phyloP scores from a whole-genome alignment of 306 rosid species.

The Albizia julibrissin region DNA sequence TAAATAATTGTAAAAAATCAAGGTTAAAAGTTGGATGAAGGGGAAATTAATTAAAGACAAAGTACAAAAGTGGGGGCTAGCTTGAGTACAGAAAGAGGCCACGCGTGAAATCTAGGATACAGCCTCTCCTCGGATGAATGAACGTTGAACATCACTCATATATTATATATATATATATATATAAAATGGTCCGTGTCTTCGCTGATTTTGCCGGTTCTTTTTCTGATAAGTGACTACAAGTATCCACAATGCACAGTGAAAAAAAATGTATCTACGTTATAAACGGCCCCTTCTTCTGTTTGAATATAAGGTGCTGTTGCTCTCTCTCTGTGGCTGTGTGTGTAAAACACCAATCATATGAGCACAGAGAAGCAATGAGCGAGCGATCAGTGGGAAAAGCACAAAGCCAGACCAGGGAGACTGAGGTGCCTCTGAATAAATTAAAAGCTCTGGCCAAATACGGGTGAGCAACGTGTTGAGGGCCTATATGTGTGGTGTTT shows the following conservation, averaged over 20 bases:
- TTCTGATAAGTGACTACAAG: constrained; percentile 15
- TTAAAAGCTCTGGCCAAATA: constrained; percentile 9
- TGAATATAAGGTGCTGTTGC: background rate
- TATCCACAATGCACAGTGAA: background rate
- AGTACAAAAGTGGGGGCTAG: background rate
- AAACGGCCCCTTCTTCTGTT: background rate
- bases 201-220: constrained; percentile 34
- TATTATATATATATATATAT: too few relatives aligned
- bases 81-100: constrained; percentile 25
- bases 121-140: constrained; percentile 24
- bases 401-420: background rate
- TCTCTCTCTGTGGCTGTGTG: too few relatives aligned
- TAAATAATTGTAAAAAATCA: background rate
- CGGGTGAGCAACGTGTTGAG: constrained; percentile 1
- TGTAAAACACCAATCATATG: background rate
- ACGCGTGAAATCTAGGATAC: constrained; percentile 57
- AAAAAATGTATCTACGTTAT: background rate
- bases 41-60: background rate
- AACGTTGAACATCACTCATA: background rate
- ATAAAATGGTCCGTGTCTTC: background rate
- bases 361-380: background rate
- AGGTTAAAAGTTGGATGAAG: background rate
- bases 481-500: background rate
- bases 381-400: constrained; percentile 7
- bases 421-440: constrained; percentile 12